Conservation (phyloP, 2,329 filamentous ascomycete genomes). For the Verticillium klebahnii region DNA sequence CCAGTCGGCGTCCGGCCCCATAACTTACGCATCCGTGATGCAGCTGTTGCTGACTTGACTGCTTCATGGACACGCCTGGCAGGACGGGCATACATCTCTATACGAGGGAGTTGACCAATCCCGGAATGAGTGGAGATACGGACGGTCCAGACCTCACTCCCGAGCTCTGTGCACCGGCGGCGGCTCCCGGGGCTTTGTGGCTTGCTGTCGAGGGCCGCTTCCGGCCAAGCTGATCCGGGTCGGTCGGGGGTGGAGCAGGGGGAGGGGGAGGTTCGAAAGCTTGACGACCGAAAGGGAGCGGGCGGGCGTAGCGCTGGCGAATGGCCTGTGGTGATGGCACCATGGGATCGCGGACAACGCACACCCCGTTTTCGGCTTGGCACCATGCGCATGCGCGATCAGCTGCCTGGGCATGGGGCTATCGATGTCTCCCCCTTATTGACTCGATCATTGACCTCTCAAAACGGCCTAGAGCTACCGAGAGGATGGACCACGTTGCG, state of each 20-base stretch:
- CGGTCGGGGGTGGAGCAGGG: neutral
- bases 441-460: neutral
- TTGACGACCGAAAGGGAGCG: neutral
- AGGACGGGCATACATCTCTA: no score
- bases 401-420: neutral
- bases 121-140: neutral
- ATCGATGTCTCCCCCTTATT: neutral
- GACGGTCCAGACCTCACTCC: neutral
- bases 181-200: neutral
- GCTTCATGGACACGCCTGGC: no score
- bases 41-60: no score
- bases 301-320: neutral
- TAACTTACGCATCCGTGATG: no score
- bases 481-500: no score
- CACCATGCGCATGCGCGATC: neutral
- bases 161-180: neutral
- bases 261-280: neutral
- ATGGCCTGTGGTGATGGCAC: neutral
- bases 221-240: neutral
- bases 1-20: no score
- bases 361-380: neutral
- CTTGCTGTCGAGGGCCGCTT: neutral
- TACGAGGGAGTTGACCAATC: neutral
- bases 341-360: neutral
- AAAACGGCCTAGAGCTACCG: no score